Evolutionary conservation across 2,329 filamentous ascomycete genomes (phyloP), one percentile per base, ranked within the genome.

Genomic region (Ceratocystis lukuohia): DNA sequence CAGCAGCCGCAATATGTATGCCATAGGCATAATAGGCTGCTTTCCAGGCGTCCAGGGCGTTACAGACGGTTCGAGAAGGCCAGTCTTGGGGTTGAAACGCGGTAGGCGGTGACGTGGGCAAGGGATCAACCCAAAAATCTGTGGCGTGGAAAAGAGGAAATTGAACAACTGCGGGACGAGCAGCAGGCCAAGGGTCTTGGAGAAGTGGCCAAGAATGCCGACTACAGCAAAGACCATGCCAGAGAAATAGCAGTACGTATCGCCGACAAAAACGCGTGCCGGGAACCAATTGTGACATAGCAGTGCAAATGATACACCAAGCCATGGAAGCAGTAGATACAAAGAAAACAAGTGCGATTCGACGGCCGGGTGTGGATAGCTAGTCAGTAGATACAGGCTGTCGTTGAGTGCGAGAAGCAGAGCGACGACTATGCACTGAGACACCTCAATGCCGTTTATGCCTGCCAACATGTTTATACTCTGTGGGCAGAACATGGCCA

Each of bases 381-480:
- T 85, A 0, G 87, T 88, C 68, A 90, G 80, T 62, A 97, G 84
- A 77, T 97, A 99, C 70, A 97, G 82, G 64, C 83, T 80, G 75
- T 97, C 94, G 78, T 99, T 99, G 74, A 91, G 78, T 68, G 88
- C 84, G 70, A 99, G 84, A 63, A 97, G 82, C 65, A 86, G 75
- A 30, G 92, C 93, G 73, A 99, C 90, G 69, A 96, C 89, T 69
- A 99, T 80, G 68, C 91, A 96, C 77, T 99, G 94, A 10, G 88
- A 86, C 66, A 97, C 94, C 76, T 99, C 94, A 74, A 99, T 94
- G 66, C 94, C 94, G 76, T 99, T 99, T 76, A 99, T 90, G n/a
- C 94, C 94, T 0, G 94, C 94, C n/a, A 99, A 80, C 77, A 99
- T 99, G 80, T 99, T 99, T 83, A 99, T 99, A 76, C 91, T 91